phyloP scores from a whole-genome alignment of 257 asterid species.

The Solanum virginianum region DNA sequence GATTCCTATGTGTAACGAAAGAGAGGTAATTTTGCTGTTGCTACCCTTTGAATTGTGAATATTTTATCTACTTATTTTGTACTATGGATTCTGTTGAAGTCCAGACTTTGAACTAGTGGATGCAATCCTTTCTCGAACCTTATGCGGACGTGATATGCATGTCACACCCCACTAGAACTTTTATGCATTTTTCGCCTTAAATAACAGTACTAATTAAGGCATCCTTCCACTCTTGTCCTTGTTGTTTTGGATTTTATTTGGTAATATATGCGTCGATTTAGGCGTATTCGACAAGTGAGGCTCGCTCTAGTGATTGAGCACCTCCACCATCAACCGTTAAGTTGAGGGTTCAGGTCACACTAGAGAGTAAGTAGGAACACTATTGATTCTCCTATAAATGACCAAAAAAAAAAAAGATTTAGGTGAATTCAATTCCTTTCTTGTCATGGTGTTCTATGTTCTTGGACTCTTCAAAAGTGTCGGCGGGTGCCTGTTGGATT shows the following conservation, averaged over 20 bases:
- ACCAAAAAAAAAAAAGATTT: background rate
- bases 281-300: background rate
- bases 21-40: slow-evolving; percentile 27
- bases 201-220: too few species aligned
- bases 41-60: background rate
- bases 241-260: background rate
- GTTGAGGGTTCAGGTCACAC: background rate
- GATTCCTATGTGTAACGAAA: slow-evolving; percentile 72
- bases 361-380: background rate
- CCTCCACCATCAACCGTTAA: background rate
- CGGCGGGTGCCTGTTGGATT: too few species aligned
- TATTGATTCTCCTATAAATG: background rate
- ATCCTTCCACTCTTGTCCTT: too few species aligned
- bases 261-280: background rate
- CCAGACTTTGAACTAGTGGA: background rate
- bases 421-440: background rate
- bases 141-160: too few species aligned
- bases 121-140: too few species aligned
- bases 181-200: too few species aligned
- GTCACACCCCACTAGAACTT: too few species aligned
- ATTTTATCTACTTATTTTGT: background rate
- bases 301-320: background rate
- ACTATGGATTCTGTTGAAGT: background rate
- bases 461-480: too few species aligned
- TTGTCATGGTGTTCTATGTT: background rate